A percentile compares a stretch with the other conserved stretches of the same genome.
Evolutionary conservation across 768 basidiomycete genomes (phyloP).

Genomic region (Leccinum subgranulosum): DNA sequence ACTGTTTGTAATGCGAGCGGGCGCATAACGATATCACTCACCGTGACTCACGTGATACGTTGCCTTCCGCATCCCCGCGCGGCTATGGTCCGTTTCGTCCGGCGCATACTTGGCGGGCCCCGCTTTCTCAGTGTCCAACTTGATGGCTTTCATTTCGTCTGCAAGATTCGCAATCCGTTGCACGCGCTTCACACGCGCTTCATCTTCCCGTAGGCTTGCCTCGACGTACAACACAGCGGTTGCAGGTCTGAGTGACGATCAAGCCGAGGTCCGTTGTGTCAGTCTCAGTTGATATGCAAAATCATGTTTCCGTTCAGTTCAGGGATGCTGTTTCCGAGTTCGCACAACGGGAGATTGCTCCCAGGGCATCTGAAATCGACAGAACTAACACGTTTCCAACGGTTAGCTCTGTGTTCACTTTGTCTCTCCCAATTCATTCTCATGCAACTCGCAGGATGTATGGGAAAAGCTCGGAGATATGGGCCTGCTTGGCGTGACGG

Average conservation of each 20-base stretch:
- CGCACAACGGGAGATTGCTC: constrained; percentile 79
- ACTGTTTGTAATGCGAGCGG: too few relatives aligned
- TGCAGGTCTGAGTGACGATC: constrained; percentile 77
- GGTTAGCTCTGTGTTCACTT: constrained; percentile 38
- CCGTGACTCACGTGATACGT: too few relatives aligned
- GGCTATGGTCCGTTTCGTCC: constrained; percentile 14
- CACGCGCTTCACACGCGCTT: not conserved
- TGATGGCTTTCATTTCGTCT: constrained; percentile 14
- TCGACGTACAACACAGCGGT: constrained; percentile 72
- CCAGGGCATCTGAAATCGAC: constrained; percentile 84
- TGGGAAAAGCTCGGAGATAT: constrained; percentile 90
- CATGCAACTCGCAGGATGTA: constrained; percentile 53
- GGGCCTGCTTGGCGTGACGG: constrained; percentile 90
- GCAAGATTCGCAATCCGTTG: constrained; percentile 10
- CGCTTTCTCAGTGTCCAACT: not conserved
- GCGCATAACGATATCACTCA: too few relatives aligned
- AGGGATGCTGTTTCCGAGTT: constrained; percentile 76
- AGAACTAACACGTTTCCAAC: constrained; percentile 76
- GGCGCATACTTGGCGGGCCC: not conserved
- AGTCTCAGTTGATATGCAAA: not conserved
- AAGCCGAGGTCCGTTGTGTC: constrained; percentile 58
- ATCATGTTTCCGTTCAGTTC: constrained; percentile 50
- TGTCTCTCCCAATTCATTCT: not conserved
- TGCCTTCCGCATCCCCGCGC: not conserved
- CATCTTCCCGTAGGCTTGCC: constrained; percentile 7